Base-by-base conservation (phyloP, 306 rosid genomes). In the Rosa persica region DNA sequence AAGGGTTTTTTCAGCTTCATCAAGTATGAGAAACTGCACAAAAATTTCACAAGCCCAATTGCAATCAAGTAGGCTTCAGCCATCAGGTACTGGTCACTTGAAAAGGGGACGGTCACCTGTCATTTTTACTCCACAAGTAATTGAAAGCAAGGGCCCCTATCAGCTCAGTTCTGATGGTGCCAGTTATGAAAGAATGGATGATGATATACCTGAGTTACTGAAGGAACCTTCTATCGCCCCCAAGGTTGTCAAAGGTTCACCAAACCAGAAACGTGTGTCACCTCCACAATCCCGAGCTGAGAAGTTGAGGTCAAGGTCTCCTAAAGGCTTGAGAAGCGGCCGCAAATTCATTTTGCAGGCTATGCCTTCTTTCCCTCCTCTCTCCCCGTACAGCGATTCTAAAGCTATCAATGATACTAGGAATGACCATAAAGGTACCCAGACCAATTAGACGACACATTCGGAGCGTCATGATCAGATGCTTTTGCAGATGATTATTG, bases 331-430 rank as follows among this genome's bases (percentile, higher is more conserved):
- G 72, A 46, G 67, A 34, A 36, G 73, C 64, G 52, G 57, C 70
- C 55, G 76, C 30, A 73, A 49, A 61, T 40, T 68, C 55, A 42
- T 49, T 43, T 73, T 62, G 27, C 74, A 80, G 16, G 42, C 46
- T 8, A 2, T 73, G 68, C 82, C 77, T 51, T n/a, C 72, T 67
- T 79, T 71, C 60, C 80, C 83, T 34, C 65, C 72, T 23, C 81
- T 73, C 43, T 49, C 65, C 20, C 78, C 79, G 2, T 66, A 67
- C 55, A 68, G 34, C 12, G 66, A 78, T 72, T 65, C 49, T n/a
- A 55, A 66, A 64, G 30, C 23, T 19, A 65, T 12, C 23, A 12
- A 13, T 12, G 46, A 38, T 38, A 38, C 17, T 60, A 46, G 12
- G 74, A 47, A 69, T 20, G 72, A 12, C 5, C 36, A 7, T 75